These are phyloP conservation scores for Termitomyces sp. DNA, from an alignment of 768 basidiomycete species.

Conservation along the genomic window DNA sequence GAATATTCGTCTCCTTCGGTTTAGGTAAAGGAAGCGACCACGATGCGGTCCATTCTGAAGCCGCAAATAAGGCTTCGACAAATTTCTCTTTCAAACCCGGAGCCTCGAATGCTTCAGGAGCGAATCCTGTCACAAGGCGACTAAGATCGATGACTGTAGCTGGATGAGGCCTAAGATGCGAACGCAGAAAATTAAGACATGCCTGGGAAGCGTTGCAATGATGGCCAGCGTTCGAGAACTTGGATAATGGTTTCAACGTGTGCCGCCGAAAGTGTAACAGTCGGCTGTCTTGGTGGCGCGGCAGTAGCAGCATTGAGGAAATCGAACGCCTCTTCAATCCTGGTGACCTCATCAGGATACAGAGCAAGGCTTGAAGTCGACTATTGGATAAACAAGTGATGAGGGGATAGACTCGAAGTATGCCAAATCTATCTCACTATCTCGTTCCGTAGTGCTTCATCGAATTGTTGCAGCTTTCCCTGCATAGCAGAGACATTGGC, in stretches of 20 bases:
- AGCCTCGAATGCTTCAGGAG: constrained; percentile 43
- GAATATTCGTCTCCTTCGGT: constrained; percentile 75
- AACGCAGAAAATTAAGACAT: not conserved
- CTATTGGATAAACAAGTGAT: constrained; percentile 27
- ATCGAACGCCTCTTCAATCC: constrained; percentile 58
- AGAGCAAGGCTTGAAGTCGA: constrained; percentile 68
- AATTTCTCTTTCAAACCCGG: constrained; percentile 43
- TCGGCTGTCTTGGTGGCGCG: constrained; percentile 23
- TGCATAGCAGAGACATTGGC: constrained; percentile 75
- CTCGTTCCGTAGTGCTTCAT: constrained; percentile 60
- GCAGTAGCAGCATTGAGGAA: constrained; percentile 49
- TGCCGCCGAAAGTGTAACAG: constrained; percentile 28
- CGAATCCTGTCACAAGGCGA: constrained; percentile 67
- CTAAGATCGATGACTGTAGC: constrained; percentile 76
- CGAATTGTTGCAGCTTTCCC: constrained; percentile 70
- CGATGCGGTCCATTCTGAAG: constrained; percentile 57
- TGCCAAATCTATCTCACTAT: constrained; percentile 43
- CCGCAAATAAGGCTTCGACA: constrained; percentile 58
- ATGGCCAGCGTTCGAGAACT: constrained; percentile 71
- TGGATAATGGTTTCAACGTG: constrained; percentile 61
- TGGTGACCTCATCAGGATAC: constrained; percentile 53
- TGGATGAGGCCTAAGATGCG: not conserved
- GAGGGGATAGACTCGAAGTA: not conserved
- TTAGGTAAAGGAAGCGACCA: constrained; percentile 58
- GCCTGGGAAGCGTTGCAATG: constrained; percentile 63